Conservation (phyloP, 1,284 basidiomycete genomes). For the Tylopilus sp. region DNA sequence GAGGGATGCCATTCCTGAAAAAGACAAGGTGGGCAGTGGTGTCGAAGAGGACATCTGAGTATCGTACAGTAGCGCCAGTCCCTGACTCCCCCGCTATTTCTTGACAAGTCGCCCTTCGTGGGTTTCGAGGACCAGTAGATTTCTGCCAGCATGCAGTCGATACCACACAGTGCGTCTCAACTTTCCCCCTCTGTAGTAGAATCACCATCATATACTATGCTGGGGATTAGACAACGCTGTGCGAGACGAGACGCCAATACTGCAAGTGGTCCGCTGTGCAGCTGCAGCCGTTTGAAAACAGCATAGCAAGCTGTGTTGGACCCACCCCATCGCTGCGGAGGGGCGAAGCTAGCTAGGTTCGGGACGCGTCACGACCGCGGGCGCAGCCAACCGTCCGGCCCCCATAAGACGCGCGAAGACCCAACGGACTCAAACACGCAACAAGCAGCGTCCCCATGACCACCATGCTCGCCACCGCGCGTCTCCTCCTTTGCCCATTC, state of each 20-base stretch:
- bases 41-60: slow-evolving; percentile 4
- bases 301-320: background rate
- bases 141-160: no score
- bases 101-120: no score
- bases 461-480: slow-evolving; percentile 31
- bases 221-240: background rate
- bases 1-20: background rate
- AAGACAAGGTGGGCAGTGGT: background rate
- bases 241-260: background rate
- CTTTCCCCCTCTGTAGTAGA: background rate
- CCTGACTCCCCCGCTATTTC: no score
- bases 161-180: background rate
- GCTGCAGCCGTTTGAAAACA: background rate
- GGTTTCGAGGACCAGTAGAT: no score
- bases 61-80: no score
- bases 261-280: background rate
- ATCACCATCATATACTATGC: no score
- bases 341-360: background rate
- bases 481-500: slow-evolving; percentile 30
- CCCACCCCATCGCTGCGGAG: slow-evolving; percentile 4
- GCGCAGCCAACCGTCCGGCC: slow-evolving; percentile 14
- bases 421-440: no score
- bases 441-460: no score
- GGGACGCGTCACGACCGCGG: slow-evolving; percentile 13
- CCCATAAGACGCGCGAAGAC: no score